A percentile compares a stretch with the other conserved stretches of the same genome.
phyloP scores from a whole-genome alignment of 768 basidiomycete species.

The Phylloporus sp. region DNA sequence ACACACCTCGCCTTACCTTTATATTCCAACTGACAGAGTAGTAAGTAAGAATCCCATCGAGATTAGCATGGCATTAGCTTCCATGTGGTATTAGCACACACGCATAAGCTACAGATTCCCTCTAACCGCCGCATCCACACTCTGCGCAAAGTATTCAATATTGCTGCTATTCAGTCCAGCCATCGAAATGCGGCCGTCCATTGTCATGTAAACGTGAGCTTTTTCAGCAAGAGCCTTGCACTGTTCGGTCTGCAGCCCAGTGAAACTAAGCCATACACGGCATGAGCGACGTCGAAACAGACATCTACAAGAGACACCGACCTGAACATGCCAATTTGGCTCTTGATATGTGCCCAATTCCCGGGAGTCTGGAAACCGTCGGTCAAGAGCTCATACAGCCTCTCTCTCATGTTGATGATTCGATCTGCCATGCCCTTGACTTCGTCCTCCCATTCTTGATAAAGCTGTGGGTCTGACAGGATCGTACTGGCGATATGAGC shows the following conservation, averaged over 20 bases:
- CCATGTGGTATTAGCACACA: constrained; percentile 22
- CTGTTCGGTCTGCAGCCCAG: constrained; percentile 74
- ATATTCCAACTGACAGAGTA: constrained; percentile 15
- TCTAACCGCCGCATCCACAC: constrained; percentile 77
- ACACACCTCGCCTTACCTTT: constrained; percentile 18
- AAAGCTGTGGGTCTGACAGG: constrained; percentile 66
- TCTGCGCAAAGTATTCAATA: constrained; percentile 86
- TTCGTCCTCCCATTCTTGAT: constrained; percentile 84
- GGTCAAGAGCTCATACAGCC: constrained; percentile 70
- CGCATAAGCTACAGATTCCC: constrained; percentile 52
- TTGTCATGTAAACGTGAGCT: constrained; percentile 92
- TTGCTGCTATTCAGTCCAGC: constrained; percentile 81
- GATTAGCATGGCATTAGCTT: constrained; percentile 23
- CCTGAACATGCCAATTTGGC: constrained; percentile 99
- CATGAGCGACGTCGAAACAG: background rate
- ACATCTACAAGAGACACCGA: constrained; percentile 31
- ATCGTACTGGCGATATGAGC: constrained; percentile 85
- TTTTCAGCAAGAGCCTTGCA: constrained; percentile 80
- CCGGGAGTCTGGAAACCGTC: constrained; percentile 85
- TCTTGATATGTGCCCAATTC: constrained; percentile 91
- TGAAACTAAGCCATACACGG: constrained; percentile 52
- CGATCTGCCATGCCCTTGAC: constrained; percentile 95
- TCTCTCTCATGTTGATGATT: constrained; percentile 89
- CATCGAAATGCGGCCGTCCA: constrained; percentile 91
- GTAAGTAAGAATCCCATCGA: constrained; percentile 13